Evolutionary conservation across 2,329 filamentous ascomycete species (phyloP).

Genomic region (Rhynchosporium graminicola): DNA sequence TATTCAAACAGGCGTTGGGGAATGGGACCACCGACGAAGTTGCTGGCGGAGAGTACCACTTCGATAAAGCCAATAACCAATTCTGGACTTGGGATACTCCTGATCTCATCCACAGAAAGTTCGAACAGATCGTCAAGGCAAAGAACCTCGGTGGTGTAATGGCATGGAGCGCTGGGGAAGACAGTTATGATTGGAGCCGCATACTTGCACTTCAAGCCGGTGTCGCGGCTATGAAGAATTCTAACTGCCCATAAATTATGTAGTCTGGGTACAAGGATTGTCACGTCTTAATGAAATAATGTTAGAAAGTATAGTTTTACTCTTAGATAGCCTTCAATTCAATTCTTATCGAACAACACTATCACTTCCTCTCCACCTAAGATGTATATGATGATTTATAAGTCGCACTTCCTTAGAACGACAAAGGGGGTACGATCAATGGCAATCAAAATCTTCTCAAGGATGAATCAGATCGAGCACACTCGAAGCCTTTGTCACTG

Average conservation of each 20-base stretch:
- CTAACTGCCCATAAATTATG: background rate
- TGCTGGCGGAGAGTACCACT: slow-evolving; percentile 68
- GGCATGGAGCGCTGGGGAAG: slow-evolving; percentile 74
- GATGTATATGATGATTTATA: no score
- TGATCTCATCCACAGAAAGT: slow-evolving; percentile 61
- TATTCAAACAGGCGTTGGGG: slow-evolving; percentile 56
- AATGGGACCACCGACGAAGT: slow-evolving; percentile 57
- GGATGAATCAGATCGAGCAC: no score
- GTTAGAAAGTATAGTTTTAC: no score
- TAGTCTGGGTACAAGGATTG: no score
- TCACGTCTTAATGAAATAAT: no score
- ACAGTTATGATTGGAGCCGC: slow-evolving; percentile 50
- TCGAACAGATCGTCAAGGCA: slow-evolving; percentile 57
- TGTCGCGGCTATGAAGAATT: slow-evolving; percentile 1
- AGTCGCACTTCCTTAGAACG: no score
- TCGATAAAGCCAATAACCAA: slow-evolving; percentile 56
- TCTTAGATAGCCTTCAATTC: no score
- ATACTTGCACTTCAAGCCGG: slow-evolving; percentile 44
- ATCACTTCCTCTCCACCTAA: no score
- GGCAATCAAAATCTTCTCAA: no score
- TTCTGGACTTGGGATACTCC: slow-evolving; percentile 78
- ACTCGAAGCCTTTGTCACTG: no score
- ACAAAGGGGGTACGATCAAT: no score
- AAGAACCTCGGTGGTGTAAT: slow-evolving; percentile 68
- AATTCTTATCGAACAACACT: no score